Conservation (phyloP, 2,329 filamentous ascomycete genomes). For the Verruconis gallopava region DNA sequence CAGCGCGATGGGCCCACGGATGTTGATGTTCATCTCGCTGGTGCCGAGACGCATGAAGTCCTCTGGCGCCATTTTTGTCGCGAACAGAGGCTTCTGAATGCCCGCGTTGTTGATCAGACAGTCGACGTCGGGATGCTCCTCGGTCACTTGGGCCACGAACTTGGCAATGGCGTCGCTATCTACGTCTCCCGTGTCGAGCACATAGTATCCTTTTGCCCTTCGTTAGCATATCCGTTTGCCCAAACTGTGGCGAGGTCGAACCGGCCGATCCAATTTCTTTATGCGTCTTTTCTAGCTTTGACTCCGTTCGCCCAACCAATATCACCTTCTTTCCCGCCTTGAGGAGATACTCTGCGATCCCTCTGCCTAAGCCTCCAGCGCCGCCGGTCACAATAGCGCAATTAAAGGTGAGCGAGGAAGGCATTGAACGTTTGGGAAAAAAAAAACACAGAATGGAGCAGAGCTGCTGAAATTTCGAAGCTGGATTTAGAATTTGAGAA, state of each 20-base stretch:
- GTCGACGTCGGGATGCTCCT: conserved; percentile 41
- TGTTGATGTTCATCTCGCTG: conserved; percentile 46
- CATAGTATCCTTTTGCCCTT: conserved; percentile 36
- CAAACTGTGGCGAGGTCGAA: not conserved
- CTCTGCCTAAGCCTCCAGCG: conserved; percentile 39
- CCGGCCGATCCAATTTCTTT: conserved; percentile 27
- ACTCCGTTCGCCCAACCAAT: conserved; percentile 42
- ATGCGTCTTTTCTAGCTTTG: conserved; percentile 34
- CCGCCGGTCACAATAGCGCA: conserved; percentile 40
- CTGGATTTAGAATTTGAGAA: no score
- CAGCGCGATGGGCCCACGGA: conserved; percentile 46
- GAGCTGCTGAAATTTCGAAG: no score
- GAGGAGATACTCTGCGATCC: conserved; percentile 35
- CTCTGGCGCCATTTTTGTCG: conserved; percentile 19
- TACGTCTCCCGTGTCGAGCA: conserved; percentile 37
- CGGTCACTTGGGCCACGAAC: conserved; percentile 34
- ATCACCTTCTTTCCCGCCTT: conserved; percentile 37
- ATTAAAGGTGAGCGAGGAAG: conserved; percentile 18
- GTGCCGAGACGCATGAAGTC: conserved; percentile 32
- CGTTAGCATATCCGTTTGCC: not conserved
- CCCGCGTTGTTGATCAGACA: conserved; percentile 49
- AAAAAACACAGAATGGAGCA: no score
- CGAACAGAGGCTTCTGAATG: conserved; percentile 41
- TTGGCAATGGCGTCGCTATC: conserved; percentile 24
- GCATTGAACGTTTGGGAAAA: no score